Conservation (phyloP, 208 protist genomes). For the Tritrichomonas foetus region DNA sequence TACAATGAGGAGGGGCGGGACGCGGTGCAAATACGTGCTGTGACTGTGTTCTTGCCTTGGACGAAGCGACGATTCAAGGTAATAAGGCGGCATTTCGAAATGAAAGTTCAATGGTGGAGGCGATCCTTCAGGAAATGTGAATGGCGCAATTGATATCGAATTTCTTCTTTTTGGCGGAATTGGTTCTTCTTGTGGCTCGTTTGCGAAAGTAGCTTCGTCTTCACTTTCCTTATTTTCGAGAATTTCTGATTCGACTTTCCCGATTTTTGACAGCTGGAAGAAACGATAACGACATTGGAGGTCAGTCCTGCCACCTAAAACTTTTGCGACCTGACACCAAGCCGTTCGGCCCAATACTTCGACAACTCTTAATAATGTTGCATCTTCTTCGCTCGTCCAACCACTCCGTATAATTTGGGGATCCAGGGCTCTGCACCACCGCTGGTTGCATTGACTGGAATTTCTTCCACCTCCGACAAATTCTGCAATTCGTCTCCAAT, state of each 20-base stretch:
- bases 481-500: neutral
- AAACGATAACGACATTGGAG: slow-evolving; percentile 27
- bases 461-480: slow-evolving; percentile 10
- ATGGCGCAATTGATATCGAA: slow-evolving; percentile 3
- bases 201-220: neutral
- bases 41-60: no score
- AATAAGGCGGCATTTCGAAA: no score
- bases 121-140: neutral
- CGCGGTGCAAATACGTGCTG: no score
- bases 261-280: no score
- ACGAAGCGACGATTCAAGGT: no score
- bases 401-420: neutral
- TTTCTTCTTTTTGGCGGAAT: neutral
- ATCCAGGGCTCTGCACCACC: neutral
- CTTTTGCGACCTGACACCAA: neutral
- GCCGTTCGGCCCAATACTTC: neutral
- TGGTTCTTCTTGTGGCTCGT: neutral
- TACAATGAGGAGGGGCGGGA: no score
- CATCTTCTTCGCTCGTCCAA: neutral
- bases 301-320: neutral
- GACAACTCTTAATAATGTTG: neutral
- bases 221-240: no score
- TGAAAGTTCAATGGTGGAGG: no score
- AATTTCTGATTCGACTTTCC: no score
- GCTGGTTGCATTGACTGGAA: neutral